Evolutionary conservation across 495 filamentous ascomycete species (phyloP), one percentile per base, ranked within the genome.

Genomic region (Penicillium subrubescens): DNA sequence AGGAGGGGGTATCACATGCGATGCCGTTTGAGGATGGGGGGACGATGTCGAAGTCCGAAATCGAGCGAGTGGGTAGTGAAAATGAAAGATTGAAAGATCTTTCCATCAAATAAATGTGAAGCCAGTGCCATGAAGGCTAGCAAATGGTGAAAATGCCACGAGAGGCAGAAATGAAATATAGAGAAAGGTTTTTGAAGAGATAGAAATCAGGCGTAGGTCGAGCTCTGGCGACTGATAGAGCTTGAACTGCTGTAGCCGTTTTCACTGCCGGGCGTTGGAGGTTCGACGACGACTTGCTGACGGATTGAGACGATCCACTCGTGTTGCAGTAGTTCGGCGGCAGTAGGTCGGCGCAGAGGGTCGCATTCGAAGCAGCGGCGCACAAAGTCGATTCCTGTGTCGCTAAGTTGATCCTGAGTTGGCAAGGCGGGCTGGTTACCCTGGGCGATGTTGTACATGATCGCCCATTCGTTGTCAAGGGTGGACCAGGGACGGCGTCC

Each of bases 371-470:
- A 99, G 79, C 92, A 98, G 54, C 88, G 87, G 64, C 85, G 84
- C 60, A 99, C 74, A 71, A 98, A 98, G 71, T 97, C 93, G 57
- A 97, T 90, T 5, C 95, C 95, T 61, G 86, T 66, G 2, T 89
- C 85, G 70, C 90, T 93, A 64, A 99, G 85, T 73, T 98, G 94
- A 55, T 98, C 95, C 3, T 82, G 76, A 2, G 83, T 79, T 15
- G 95, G 95, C 34, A 98, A 81, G 64, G 91, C 88, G 3, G 95
- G 95, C 59, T 92, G 89, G 66, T 97, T 96, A 59, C 95, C 95
- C 70, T 96, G 93, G 4, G 95, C 95, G 65, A 99, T 99, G 77
- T 98, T 97, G 86, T 97, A 99, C 95, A 99, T 99, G 79, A 99
- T 98, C 37, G 95, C 95, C 94, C 95, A 99, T 75, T 99, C 95